These are phyloP conservation scores for Aureobasidium sp. DNA, from an alignment of 2,329 filamentous ascomycete genomes.

Conservation along the genomic window DNA sequence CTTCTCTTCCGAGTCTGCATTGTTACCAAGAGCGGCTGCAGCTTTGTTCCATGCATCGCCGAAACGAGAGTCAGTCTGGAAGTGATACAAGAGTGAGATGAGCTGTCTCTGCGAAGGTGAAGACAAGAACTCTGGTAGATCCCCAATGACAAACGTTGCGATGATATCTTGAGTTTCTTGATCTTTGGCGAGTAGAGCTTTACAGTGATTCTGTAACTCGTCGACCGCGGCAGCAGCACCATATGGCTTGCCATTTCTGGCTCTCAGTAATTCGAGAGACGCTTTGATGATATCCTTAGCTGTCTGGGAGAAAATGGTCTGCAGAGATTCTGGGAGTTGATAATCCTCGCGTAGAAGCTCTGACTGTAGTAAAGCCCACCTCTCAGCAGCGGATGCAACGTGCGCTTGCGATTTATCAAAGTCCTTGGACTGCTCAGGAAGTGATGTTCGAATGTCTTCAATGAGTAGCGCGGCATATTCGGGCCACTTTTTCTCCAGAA, in stretches of 20 bases:
- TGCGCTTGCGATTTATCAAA: conserved; percentile 64
- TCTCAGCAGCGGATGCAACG: conserved; percentile 58
- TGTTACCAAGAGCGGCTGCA: conserved; percentile 12
- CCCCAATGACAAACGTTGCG: conserved; percentile 44
- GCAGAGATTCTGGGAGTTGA: conserved; percentile 22
- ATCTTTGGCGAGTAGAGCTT: conserved; percentile 34
- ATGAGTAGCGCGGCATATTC: conserved; percentile 56
- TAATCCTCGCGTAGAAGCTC: conserved; percentile 29
- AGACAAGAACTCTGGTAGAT: conserved; percentile 52
- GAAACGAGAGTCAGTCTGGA: conserved; percentile 30
- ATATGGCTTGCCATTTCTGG: conserved; percentile 58
- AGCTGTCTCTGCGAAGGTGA: conserved; percentile 64
- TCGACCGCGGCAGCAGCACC: conserved; percentile 55
- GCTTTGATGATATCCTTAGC: conserved; percentile 39
- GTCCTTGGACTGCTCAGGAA: conserved; percentile 75
- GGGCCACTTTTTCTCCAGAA: conserved; percentile 52
- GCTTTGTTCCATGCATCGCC: conserved; percentile 19
- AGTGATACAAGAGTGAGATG: conserved; percentile 55
- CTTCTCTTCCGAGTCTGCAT: conserved; percentile 19
- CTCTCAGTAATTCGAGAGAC: conserved; percentile 44
- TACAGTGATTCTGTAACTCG: conserved; percentile 41
- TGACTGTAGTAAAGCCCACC: conserved; percentile 52
- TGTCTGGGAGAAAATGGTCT: conserved; percentile 28
- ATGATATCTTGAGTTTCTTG: conserved; percentile 36
- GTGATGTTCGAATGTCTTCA: conserved; percentile 61